A percentile compares a stretch with the other conserved stretches of the same genome.
phyloP scores from a whole-genome alignment of 2,329 filamentous ascomycete genomes.

The Seiridium cupressi region DNA sequence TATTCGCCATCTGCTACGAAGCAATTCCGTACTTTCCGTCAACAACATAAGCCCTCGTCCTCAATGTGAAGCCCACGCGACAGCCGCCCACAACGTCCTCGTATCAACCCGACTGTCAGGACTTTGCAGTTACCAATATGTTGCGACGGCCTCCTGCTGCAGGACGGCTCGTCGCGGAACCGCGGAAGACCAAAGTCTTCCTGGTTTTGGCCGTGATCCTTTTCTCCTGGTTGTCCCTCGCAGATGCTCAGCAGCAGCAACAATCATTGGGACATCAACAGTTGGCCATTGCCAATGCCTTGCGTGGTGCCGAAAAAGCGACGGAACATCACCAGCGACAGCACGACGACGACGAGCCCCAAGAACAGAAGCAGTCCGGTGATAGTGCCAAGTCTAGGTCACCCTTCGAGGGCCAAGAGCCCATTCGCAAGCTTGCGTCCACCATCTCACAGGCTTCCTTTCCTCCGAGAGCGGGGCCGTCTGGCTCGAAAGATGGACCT shows the following conservation, averaged over 20 bases:
- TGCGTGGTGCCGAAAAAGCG: slow-evolving; percentile 13
- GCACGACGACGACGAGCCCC: slow-evolving; percentile 13
- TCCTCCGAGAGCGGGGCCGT: slow-evolving; percentile 6
- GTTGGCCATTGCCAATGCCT: slow-evolving; percentile 20
- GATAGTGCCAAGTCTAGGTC: slow-evolving; percentile 17
- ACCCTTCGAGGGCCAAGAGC: slow-evolving; percentile 17
- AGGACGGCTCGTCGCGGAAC: slow-evolving; percentile 42
- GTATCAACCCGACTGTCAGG: background rate
- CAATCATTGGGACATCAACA: slow-evolving; percentile 22
- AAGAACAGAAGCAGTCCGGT: slow-evolving; percentile 3
- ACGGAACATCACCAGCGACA: slow-evolving; percentile 12
- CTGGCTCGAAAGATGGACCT: slow-evolving; percentile 14
- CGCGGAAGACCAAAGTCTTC: slow-evolving; percentile 33
- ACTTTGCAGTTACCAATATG: slow-evolving; percentile 40
- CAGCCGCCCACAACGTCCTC: background rate
- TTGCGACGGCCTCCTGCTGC: slow-evolving; percentile 57
- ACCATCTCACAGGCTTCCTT: slow-evolving; percentile 20
- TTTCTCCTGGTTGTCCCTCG: slow-evolving; percentile 42
- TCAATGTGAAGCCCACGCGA: slow-evolving; percentile 6
- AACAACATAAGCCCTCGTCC: background rate
- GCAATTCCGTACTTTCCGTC: background rate
- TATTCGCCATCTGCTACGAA: background rate
- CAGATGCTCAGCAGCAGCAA: slow-evolving; percentile 60
- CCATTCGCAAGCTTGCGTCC: slow-evolving; percentile 20
- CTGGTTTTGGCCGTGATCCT: slow-evolving; percentile 49